Conservation (phyloP, 768 basidiomycete genomes). For the Trametes meyenii region DNA sequence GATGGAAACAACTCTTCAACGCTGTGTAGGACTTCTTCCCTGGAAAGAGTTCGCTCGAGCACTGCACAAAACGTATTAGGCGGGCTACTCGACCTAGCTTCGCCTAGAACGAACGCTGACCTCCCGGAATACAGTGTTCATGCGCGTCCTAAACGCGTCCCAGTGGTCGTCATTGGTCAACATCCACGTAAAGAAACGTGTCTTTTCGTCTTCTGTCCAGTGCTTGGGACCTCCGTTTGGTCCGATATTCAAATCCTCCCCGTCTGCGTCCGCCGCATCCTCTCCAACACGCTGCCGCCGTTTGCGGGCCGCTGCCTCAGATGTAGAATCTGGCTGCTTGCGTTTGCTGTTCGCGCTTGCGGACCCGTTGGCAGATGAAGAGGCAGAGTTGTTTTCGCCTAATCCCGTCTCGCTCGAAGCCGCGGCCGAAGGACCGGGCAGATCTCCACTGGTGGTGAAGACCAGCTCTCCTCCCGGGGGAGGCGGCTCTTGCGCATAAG, state of each 20-base stretch:
- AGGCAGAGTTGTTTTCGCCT: background rate
- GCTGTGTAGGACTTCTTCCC: constrained; percentile 83
- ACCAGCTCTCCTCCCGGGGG: constrained; percentile 10
- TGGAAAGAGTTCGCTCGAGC: constrained; percentile 69
- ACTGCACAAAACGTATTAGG: constrained; percentile 43
- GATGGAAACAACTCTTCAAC: constrained; percentile 83
- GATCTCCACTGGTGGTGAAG: background rate
- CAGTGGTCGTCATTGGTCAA: constrained; percentile 81
- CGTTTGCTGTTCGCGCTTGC: constrained; percentile 15
- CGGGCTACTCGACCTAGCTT: background rate
- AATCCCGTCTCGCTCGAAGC: too few species aligned
- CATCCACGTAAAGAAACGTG: constrained; percentile 76
- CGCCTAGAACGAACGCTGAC: constrained; percentile 39
- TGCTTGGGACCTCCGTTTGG: constrained; percentile 67
- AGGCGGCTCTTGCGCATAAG: constrained; percentile 7
- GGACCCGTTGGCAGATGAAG: background rate
- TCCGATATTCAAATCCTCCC: constrained; percentile 24
- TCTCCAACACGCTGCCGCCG: constrained; percentile 10
- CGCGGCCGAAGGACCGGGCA: too few species aligned
- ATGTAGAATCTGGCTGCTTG: constrained; percentile 20
- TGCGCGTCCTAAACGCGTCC: constrained; percentile 75
- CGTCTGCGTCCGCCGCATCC: constrained; percentile 7
- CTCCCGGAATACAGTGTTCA: constrained; percentile 83
- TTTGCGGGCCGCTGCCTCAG: constrained; percentile 16
- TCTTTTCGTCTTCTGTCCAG: constrained; percentile 85